phyloP scores from a whole-genome alignment of 257 asterid genomes.

The Gentiana dahurica region DNA sequence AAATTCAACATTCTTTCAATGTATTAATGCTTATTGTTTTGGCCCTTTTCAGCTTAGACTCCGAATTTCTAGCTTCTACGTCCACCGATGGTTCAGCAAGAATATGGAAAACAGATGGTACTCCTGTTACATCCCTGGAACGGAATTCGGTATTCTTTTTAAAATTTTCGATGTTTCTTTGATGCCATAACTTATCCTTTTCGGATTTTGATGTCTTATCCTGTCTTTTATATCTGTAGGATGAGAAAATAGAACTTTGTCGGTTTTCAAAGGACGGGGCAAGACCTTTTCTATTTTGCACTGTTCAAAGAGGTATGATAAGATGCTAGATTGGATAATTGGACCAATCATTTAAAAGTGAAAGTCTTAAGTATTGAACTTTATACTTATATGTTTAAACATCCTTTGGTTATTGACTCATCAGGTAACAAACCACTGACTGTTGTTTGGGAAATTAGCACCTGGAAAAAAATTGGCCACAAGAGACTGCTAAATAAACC shows the following conservation, averaged over 20 bases:
- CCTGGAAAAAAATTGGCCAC: constrained; percentile 88
- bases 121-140: constrained; percentile 64
- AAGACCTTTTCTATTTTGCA: constrained; percentile 79
- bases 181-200: constrained; percentile 4
- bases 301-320: constrained; percentile 59
- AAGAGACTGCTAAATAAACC: constrained; percentile 65
- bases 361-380: not conserved
- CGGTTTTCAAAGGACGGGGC: constrained; percentile 97
- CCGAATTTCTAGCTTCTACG: constrained; percentile 88
- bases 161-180: not conserved
- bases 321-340: constrained; percentile 1
- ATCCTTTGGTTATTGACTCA: constrained; percentile 6
- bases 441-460: constrained; percentile 84
- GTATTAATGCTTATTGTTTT: constrained; percentile 13
- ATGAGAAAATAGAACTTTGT: constrained; percentile 84
- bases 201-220: constrained; percentile 12
- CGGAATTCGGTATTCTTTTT: constrained; percentile 59
- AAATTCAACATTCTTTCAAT: too few relatives aligned
- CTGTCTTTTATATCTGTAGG: constrained; percentile 35
- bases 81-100: constrained; percentile 92
- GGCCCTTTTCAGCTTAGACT: constrained; percentile 59
- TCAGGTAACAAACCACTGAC: constrained; percentile 71
- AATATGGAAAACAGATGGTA: constrained; percentile 90
- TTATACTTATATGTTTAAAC: constrained; percentile 14
- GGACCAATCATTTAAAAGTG: not conserved